A percentile compares a stretch with the other conserved stretches of the same genome.
Evolutionary conservation across 1,139 yeast genomes (phyloP).

Genomic region (Scheffersomyces quercinus): DNA sequence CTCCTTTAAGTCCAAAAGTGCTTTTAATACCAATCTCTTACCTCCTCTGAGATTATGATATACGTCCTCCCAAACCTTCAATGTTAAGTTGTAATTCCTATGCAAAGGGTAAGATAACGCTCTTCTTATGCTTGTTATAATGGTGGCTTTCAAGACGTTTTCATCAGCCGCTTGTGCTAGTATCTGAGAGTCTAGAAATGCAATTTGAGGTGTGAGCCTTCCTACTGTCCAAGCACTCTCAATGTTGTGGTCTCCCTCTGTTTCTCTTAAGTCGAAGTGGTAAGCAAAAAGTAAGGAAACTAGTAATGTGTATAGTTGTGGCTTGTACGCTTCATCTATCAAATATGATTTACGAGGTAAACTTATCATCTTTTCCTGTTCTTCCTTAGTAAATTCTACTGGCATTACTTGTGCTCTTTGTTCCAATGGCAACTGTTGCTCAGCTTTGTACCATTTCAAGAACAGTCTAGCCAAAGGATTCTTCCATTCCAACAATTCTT

Average conservation of each 20-base stretch:
- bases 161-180: slow-evolving; percentile 36
- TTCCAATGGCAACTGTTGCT: slow-evolving; percentile 21
- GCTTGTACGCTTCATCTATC: slow-evolving; percentile 47
- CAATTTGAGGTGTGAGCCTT: slow-evolving; percentile 73
- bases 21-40: slow-evolving; percentile 59
- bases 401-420: slow-evolving; percentile 31
- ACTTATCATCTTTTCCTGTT: slow-evolving; percentile 64
- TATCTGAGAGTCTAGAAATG: slow-evolving; percentile 65
- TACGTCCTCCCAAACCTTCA: slow-evolving; percentile 75
- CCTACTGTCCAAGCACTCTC: slow-evolving; percentile 97
- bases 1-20: slow-evolving; percentile 62
- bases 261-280: slow-evolving; percentile 72
- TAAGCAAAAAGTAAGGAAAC: slow-evolving; percentile 70
- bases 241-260: slow-evolving; percentile 73
- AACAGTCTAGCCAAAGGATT: slow-evolving; percentile 48
- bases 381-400: slow-evolving; percentile 57
- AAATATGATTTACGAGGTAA: slow-evolving; percentile 67
- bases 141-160: slow-evolving; percentile 46
- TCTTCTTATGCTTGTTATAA: slow-evolving; percentile 66
- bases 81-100: slow-evolving; percentile 62
- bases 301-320: slow-evolving; percentile 56
- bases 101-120: slow-evolving; percentile 80
- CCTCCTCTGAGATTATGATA: slow-evolving; percentile 68
- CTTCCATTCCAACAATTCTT: slow-evolving; percentile 55
- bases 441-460: slow-evolving; percentile 50